Conservation (phyloP, 352 stramenopile genomes). For the Proteromonas lacertae region DNA sequence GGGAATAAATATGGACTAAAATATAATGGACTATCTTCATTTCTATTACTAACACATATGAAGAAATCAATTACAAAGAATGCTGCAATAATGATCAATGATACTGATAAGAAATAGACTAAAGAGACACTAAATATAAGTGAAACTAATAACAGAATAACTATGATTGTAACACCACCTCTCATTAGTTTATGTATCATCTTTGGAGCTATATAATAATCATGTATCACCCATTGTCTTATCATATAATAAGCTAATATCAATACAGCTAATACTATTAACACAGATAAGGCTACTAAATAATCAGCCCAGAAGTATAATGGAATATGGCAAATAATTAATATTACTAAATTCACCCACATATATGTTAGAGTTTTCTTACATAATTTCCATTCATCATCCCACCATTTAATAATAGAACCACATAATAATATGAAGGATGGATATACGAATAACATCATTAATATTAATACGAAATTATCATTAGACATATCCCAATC, state of each 20-base stretch:
- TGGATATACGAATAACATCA: slow-evolving; percentile 1
- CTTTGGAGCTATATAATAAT: slow-evolving; percentile 3
- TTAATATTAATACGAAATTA: not conserved
- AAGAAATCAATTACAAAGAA: not conserved
- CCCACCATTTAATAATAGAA: not conserved
- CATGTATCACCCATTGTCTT: slow-evolving; percentile 5
- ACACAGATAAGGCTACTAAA: no score
- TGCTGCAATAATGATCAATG: not conserved
- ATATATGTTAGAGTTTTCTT: not conserved
- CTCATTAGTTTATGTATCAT: not conserved
- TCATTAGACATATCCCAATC: not conserved
- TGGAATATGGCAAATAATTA: not conserved
- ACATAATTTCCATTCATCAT: not conserved
- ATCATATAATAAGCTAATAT: slow-evolving; percentile 3
- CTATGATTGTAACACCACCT: not conserved
- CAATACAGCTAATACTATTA: slow-evolving; percentile 2
- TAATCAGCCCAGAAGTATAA: no score
- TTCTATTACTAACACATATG: not conserved
- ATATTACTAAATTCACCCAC: not conserved
- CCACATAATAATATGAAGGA: not conserved
- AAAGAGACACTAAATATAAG: not conserved
- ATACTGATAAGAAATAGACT: not conserved
- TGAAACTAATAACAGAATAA: not conserved
- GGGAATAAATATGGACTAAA: slow-evolving; percentile 48
- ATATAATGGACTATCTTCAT: slow-evolving; percentile 14